Base-by-base conservation (phyloP, 2,329 filamentous ascomycete species). In the Talaromyces sp. region DNA sequence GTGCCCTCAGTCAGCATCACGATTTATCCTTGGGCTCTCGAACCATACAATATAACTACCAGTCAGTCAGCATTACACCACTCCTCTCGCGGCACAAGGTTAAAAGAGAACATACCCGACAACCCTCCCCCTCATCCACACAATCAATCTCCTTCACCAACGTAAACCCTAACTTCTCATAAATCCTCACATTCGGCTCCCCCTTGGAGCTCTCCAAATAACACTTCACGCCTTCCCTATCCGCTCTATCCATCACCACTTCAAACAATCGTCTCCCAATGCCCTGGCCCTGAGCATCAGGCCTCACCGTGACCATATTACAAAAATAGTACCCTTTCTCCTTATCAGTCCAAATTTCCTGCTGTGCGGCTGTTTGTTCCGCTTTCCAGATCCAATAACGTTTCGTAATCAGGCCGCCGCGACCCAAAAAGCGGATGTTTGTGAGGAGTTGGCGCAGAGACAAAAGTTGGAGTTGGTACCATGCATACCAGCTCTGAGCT, bases 311-410 rank as follows among this genome's bases (percentile, higher is more conserved):
- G 70, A 92, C 86, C 67, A 92, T 90, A 71, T 92, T 92, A 68
- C 90, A 88, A 69, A 92, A 92, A 71, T 91, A 92, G 71, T 92
- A 92, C 0, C 90, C 90, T 8, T 43, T 45, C 5, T 83, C 80
- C 0, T 84, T 81, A 64, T 90, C 87, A 0, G 80, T 85, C 89
- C 89, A 92, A 3, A 91, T 76, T 31, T 84, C 77, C 0, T 79
- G 78, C 63, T 91, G 89, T 0, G 85, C 87, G 45, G 85, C 79
- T 0, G 84, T 82, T 74, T 92, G 89, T 6, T 84, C 82, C 4
- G 81, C 81, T 72, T 92, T 92, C 89, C 89, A 92, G 69, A 91
- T 89, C 75, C 86, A 88, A 73, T 92, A 92, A 6, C 90, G 85
- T 77, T 83, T 69, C 17, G 88, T 84, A 65, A 86, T 88, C 3